Conservation (phyloP, 73 alveolate species). For the Tetrahymena borealis region DNA sequence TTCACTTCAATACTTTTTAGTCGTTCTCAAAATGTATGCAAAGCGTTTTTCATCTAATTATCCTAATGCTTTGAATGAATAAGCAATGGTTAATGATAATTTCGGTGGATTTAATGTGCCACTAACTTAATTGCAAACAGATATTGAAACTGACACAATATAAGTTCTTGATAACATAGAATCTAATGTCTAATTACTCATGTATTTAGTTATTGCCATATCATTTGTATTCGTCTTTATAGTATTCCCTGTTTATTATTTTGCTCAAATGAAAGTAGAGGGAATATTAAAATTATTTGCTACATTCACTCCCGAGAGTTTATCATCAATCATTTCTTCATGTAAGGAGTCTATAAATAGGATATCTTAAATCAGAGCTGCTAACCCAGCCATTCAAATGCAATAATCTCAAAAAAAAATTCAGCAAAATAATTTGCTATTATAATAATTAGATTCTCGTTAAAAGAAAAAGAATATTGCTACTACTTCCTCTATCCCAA, state of each 20-base stretch:
- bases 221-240: background rate
- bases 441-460: background rate
- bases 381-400: background rate
- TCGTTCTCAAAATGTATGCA: background rate
- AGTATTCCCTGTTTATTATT: background rate
- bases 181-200: background rate
- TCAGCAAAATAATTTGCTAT: background rate
- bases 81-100: background rate
- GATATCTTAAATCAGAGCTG: background rate
- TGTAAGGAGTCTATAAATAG: background rate
- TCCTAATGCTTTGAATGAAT: background rate
- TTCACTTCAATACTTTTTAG: background rate
- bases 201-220: background rate
- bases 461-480: background rate
- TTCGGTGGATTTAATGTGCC: background rate
- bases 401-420: background rate
- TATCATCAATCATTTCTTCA: background rate
- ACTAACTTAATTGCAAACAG: background rate
- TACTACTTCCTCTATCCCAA: background rate
- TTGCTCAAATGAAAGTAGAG: background rate
- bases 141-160: background rate
- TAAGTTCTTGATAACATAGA: background rate
- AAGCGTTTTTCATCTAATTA: background rate
- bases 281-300: background rate
- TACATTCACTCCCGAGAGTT: background rate